Conservation (phyloP, 2,329 filamentous ascomycete genomes). For the Dryadomyces sulphureus region DNA sequence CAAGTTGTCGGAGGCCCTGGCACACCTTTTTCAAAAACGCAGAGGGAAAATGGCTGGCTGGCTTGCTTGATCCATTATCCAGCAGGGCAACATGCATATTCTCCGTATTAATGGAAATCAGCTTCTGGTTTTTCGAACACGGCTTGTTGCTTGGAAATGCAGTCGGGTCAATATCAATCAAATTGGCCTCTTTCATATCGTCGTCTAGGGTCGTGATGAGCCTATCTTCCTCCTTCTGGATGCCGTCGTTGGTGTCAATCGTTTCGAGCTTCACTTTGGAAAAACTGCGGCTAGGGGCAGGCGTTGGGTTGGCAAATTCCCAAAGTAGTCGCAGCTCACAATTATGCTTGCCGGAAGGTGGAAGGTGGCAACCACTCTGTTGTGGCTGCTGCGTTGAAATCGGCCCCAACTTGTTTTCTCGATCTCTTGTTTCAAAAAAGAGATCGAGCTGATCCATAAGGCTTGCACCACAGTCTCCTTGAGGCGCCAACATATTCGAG, state of each 20-base stretch:
- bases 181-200: background rate
- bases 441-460: background rate
- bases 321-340: constrained; percentile 8
- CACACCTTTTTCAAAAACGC: background rate
- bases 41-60: background rate
- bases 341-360: background rate
- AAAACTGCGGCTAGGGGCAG: background rate
- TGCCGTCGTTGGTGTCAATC: background rate
- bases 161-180: background rate
- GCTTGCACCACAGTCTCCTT: background rate
- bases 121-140: background rate
- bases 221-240: background rate
- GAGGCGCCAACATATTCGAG: background rate
- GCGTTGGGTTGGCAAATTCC: constrained; percentile 5
- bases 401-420: background rate
- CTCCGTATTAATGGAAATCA: background rate
- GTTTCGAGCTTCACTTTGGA: background rate
- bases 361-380: background rate
- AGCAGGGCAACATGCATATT: background rate
- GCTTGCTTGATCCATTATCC: background rate
- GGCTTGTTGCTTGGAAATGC: background rate
- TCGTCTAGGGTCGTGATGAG: constrained; percentile 5
- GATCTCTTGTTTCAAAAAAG: background rate
- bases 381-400: background rate
- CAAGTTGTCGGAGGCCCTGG: constrained; percentile 4